A percentile compares a stretch with the other conserved stretches of the same genome.
These are phyloP conservation scores for Hymenoscyphus scutula DNA, from an alignment of 2,329 filamentous ascomycete genomes.

Conservation along the genomic window DNA sequence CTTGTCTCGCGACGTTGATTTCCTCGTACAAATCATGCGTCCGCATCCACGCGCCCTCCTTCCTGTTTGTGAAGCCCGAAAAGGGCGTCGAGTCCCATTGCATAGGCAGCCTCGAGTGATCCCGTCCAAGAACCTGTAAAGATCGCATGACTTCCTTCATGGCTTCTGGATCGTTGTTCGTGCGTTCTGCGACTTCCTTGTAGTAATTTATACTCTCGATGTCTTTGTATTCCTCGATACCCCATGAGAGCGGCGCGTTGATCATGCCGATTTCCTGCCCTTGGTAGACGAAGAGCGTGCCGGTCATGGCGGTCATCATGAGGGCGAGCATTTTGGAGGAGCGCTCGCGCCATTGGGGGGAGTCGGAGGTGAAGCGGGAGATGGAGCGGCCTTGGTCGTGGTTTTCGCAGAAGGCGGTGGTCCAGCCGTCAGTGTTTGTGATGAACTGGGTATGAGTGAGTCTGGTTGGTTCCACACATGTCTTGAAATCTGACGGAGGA, in stretches of 20 bases:
- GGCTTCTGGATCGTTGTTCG: constrained; percentile 38
- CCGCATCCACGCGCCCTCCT: constrained; percentile 58
- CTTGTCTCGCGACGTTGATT: constrained; percentile 58
- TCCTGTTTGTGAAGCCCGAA: constrained; percentile 59
- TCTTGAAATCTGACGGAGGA: too few species aligned
- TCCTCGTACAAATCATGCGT: constrained; percentile 51
- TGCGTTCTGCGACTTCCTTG: constrained; percentile 42
- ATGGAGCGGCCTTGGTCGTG: constrained; percentile 60
- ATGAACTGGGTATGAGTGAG: constrained; percentile 39
- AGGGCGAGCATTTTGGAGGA: constrained; percentile 52
- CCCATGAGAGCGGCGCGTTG: constrained; percentile 54
- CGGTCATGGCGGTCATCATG: constrained; percentile 48
- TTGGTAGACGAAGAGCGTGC: constrained; percentile 58
- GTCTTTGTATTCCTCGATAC: constrained; percentile 48
- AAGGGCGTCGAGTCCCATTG: constrained; percentile 58
- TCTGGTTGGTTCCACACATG: too few species aligned
- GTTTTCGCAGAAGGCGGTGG: constrained; percentile 61
- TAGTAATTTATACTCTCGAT: constrained; percentile 51
- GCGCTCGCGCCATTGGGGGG: constrained; percentile 26
- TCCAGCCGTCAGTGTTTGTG: constrained; percentile 54
- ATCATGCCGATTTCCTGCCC: constrained; percentile 60
- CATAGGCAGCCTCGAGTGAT: constrained; percentile 67
- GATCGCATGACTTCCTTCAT: constrained; percentile 48
- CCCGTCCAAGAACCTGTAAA: constrained; percentile 59
- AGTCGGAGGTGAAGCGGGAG: constrained; percentile 45